A percentile compares a stretch with the other conserved stretches of the same genome.
phyloP scores from a whole-genome alignment of 331 rosid species.

The Dryas integrifolia region DNA sequence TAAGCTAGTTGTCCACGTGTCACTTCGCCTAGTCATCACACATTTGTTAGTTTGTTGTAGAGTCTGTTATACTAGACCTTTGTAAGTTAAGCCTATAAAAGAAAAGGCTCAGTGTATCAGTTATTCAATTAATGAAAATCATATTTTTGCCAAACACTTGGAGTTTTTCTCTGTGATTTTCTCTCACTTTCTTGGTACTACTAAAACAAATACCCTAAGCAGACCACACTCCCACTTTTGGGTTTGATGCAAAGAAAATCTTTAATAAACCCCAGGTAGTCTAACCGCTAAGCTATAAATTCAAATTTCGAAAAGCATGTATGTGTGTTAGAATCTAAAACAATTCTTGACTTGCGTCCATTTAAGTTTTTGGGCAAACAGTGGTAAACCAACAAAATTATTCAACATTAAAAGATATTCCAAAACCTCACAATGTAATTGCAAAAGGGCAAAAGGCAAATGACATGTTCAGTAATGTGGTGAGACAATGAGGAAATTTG shows the following conservation, averaged over 20 bases:
- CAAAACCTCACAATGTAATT: neutral
- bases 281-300: neutral
- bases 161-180: too few relatives aligned
- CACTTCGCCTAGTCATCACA: too few relatives aligned
- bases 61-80: too few relatives aligned
- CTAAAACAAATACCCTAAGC: neutral
- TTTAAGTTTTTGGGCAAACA: neutral
- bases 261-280: neutral
- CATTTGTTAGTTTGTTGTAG: too few relatives aligned
- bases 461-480: neutral
- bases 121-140: too few relatives aligned
- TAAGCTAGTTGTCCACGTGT: too few relatives aligned
- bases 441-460: neutral
- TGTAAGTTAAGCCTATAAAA: too few relatives aligned
- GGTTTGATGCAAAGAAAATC: too few relatives aligned
- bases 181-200: neutral
- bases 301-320: neutral
- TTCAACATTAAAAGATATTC: neutral
- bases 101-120: too few relatives aligned
- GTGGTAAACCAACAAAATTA: neutral
- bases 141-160: too few relatives aligned
- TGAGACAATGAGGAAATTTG: neutral
- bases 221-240: neutral
- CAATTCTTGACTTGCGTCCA: neutral
- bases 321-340: neutral